Base-by-base conservation (phyloP, 2,329 filamentous ascomycete species). In the Nigrograna mackinnonii region DNA sequence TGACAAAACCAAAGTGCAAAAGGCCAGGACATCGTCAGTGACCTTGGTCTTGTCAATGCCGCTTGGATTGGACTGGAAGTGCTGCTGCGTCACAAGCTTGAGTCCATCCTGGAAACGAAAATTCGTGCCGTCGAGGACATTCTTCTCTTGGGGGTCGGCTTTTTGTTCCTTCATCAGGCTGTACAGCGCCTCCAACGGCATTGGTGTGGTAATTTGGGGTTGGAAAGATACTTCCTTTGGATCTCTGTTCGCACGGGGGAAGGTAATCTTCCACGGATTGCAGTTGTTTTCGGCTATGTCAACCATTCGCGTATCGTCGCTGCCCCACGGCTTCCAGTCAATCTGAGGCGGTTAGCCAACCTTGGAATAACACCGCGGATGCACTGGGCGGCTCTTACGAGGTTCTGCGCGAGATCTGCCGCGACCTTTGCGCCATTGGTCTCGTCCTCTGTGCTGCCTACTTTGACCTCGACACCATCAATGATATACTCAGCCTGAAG, bases 401-500 rank as follows among this genome's bases (percentile, higher is more conserved):
- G 34, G 34, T 36, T 21, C 34, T 36, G 13, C 14, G 34, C 34
- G 14, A 36, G 13, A 36, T 18, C 34, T 36, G 34, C 34, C 18
- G 34, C 34, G 12, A 36, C 34, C 34, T 36, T 36, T 36, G 34
- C 34, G 37, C 37, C 37, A 40, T 30, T 31, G 37, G 37, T 38
- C 12, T 44, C 47, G 31, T 45, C 55, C 9, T 36, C 40, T 24
- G 41, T 49, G 37, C 26, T 44, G 20, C 52, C 54, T 31, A 57
- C 43, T 43, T 54, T 58, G 37, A 58, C 54, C 11, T 39, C 43
- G 28, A n/a, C 36, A 26, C 55, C 56, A 38, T 60, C 42, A 17
- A 60, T 32, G 39, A 57, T 49, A 32, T 60, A 60, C 39, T 58
- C 55, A 30, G 56, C 45, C 16, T 39, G 43, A 6, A 60, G 44